A percentile compares a stretch with the other conserved stretches of the same genome.
These are phyloP conservation scores for Aspergillus sp. DNA, from an alignment of 2,329 filamentous ascomycete genomes.

Conservation along the genomic window DNA sequence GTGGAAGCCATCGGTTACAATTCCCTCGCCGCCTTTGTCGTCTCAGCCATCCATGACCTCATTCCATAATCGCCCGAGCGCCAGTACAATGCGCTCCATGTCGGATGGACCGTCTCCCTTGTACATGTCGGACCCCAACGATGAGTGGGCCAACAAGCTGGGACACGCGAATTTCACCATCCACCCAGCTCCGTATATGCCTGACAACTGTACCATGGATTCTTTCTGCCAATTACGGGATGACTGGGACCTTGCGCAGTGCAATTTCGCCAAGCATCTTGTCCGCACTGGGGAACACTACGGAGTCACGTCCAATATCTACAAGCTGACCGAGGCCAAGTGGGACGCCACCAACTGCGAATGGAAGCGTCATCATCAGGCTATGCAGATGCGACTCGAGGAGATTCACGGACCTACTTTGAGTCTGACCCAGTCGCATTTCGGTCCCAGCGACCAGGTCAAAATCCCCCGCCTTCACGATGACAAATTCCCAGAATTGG, in stretches of 20 bases:
- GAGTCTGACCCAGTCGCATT: slow-evolving; percentile 32
- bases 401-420: slow-evolving; percentile 29
- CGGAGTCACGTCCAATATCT: slow-evolving; percentile 81
- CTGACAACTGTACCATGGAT: slow-evolving; percentile 54
- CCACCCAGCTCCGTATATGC: slow-evolving; percentile 69
- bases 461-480: slow-evolving; percentile 38
- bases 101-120: slow-evolving; percentile 50
- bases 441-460: slow-evolving; percentile 45
- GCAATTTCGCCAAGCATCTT: slow-evolving; percentile 83
- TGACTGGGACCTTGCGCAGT: slow-evolving; percentile 76
- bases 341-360: slow-evolving; percentile 71
- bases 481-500: slow-evolving; percentile 80
- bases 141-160: slow-evolving; percentile 76
- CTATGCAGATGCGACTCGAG: slow-evolving; percentile 50
- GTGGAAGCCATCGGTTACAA: slow-evolving; percentile 30
- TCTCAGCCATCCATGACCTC: slow-evolving; percentile 71
- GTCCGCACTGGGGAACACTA: slow-evolving; percentile 86
- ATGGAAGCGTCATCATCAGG: slow-evolving; percentile 67
- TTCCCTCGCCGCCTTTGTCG: slow-evolving; percentile 67
- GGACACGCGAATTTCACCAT: slow-evolving; percentile 95
- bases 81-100: slow-evolving; percentile 36
- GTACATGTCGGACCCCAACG: slow-evolving; percentile 57
- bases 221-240: slow-evolving; percentile 59
- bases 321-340: slow-evolving; percentile 76
- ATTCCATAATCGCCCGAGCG: slow-evolving; percentile 48